Conservation (phyloP, 805 yeast species). For the Wickerhamomyces mucosus region DNA sequence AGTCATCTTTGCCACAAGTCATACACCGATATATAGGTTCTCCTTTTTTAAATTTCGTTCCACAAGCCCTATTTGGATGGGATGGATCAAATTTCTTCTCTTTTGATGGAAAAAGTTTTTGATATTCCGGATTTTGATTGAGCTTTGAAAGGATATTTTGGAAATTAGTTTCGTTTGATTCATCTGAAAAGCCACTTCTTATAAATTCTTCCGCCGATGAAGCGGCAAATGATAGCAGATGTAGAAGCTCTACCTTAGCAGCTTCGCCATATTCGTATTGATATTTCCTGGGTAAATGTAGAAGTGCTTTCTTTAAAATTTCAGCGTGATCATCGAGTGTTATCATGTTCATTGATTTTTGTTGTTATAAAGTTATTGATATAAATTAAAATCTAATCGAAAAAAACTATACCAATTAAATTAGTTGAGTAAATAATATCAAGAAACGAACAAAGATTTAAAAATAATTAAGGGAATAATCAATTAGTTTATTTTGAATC, state of each 20-base stretch:
- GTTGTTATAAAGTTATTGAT: no score
- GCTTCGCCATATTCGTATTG: slow-evolving; percentile 23
- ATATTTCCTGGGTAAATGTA: slow-evolving; percentile 27
- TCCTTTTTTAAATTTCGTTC: slow-evolving; percentile 61
- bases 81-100: slow-evolving; percentile 15
- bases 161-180: no score
- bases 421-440: no score
- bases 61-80: slow-evolving; percentile 67
- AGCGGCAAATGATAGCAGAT: slow-evolving; percentile 33
- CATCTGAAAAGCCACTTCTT: slow-evolving; percentile 28
- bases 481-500: no score
- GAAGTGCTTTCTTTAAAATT: slow-evolving; percentile 24
- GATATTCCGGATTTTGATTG: not conserved
- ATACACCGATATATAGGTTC: slow-evolving; percentile 76
- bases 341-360: no score
- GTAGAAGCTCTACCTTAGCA: slow-evolving; percentile 26
- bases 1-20: slow-evolving; percentile 71
- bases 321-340: slow-evolving; percentile 18
- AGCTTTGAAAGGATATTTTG: not conserved
- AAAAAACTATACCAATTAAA: no score
- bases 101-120: slow-evolving; percentile 10
- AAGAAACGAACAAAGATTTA: no score
- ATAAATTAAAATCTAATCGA: no score
- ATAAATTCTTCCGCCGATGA: slow-evolving; percentile 33
- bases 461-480: no score